Evolutionary conservation across 495 filamentous ascomycete genomes (phyloP).

Genomic region (Aspergillus biplanus): DNA sequence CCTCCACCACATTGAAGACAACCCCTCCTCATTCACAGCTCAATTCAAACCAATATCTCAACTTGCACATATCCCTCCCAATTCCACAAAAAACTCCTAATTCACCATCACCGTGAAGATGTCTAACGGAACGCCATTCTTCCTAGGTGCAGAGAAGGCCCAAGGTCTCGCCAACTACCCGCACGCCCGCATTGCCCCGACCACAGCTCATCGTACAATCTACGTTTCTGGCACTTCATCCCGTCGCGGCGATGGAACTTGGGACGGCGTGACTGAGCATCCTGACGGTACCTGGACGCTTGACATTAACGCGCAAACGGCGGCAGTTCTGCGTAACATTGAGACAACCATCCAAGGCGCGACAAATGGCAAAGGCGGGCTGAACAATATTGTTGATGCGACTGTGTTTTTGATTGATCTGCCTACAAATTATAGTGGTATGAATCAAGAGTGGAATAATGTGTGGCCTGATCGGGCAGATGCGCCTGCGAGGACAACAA

Average conservation of each 20-base stretch:
- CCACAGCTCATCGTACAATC: constrained; percentile 26
- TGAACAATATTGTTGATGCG: constrained; percentile 37
- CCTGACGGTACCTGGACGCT: constrained; percentile 31
- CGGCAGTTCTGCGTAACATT: constrained; percentile 36
- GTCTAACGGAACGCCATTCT: constrained; percentile 34
- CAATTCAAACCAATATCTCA: not conserved
- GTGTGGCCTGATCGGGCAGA: constrained; percentile 33
- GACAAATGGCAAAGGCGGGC: constrained; percentile 30
- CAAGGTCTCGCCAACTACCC: constrained; percentile 39
- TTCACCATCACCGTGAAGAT: constrained; percentile 1
- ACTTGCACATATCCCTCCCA: not conserved
- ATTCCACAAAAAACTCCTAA: not conserved
- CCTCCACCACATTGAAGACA: not conserved
- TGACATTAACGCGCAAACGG: constrained; percentile 39
- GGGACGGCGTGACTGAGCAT: constrained; percentile 31
- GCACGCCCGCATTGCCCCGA: constrained; percentile 33
- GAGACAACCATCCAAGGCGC: constrained; percentile 37
- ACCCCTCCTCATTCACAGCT: not conserved
- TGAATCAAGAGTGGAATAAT: constrained; percentile 44
- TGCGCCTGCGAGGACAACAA: constrained; percentile 38
- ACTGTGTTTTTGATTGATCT: constrained; percentile 37
- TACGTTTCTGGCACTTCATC: constrained; percentile 39
- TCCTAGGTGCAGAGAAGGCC: constrained; percentile 32
- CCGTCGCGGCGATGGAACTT: constrained; percentile 29
- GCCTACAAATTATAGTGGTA: constrained; percentile 34